These are phyloP conservation scores for Colletotrichum musae DNA, from an alignment of 2,329 filamentous ascomycete genomes.

Conservation along the genomic window DNA sequence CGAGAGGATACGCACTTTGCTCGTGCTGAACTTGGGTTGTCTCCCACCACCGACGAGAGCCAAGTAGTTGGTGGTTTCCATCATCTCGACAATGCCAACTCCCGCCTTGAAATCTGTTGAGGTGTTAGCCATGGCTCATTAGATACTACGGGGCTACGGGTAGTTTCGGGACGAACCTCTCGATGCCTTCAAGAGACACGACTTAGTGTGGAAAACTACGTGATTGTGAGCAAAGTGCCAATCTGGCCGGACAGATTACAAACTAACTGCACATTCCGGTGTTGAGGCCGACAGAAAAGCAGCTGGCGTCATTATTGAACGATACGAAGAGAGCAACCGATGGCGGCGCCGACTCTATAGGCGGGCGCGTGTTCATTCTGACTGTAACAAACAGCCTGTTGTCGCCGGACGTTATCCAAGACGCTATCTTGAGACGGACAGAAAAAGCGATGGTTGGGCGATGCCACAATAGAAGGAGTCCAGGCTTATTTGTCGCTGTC, in stretches of 20 bases:
- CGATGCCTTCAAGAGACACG: slow-evolving; percentile 76
- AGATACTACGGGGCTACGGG: no score
- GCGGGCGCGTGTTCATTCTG: slow-evolving; percentile 89
- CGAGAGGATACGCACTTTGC: slow-evolving; percentile 71
- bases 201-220: slow-evolving; percentile 80
- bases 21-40: slow-evolving; percentile 87
- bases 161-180: slow-evolving; percentile 52
- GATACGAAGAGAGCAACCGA: slow-evolving; percentile 85
- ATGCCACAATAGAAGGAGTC: neutral
- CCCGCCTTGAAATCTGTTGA: slow-evolving; percentile 82
- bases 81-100: slow-evolving; percentile 87
- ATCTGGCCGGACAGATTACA: neutral
- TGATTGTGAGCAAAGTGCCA: slow-evolving; percentile 45
- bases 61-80: slow-evolving; percentile 88
- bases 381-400: neutral
- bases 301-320: slow-evolving; percentile 88
- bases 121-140: neutral
- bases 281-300: slow-evolving; percentile 89
- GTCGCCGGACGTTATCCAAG: no score
- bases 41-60: slow-evolving; percentile 91
- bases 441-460: neutral
- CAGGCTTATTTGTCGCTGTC: no score
- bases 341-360: slow-evolving; percentile 83
- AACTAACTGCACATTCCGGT: slow-evolving; percentile 85
- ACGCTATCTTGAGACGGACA: no score